Percentiles rank a stretch among this genome's conserved stretches.
Evolutionary conservation across 1,139 yeast genomes (phyloP).

Genomic region (Diutina ranongensis): DNA sequence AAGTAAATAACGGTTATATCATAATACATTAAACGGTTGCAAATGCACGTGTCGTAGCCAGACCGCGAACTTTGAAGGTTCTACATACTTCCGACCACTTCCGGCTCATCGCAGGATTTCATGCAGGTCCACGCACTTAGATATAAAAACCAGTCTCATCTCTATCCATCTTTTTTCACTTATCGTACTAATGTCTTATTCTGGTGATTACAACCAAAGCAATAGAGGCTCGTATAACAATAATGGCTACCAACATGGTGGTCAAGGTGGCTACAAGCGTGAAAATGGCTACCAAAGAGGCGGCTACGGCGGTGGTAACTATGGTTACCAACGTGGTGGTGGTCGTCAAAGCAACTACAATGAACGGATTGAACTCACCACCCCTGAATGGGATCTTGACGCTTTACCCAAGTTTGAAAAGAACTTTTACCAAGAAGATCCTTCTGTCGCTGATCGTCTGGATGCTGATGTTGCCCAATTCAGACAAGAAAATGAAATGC

Average conservation of each 20-base stretch:
- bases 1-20: conserved; percentile 12
- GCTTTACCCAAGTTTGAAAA: conserved; percentile 84
- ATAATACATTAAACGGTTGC: too few species aligned
- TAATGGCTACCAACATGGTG: conserved; percentile 20
- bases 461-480: conserved; percentile 62
- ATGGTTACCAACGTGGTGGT: conserved; percentile 11
- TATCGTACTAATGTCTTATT: conserved; percentile 1
- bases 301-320: conserved; percentile 14
- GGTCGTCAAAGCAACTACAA: conserved; percentile 11
- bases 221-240: conserved; percentile 8
- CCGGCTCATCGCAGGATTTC: not conserved
- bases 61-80: too few species aligned
- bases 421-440: conserved; percentile 85
- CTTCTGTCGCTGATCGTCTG: conserved; percentile 61
- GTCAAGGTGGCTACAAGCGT: conserved; percentile 15
- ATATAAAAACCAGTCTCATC: conserved; percentile 1
- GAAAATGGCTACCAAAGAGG: conserved; percentile 12
- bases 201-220: conserved; percentile 2
- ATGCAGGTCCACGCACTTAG: not conserved
- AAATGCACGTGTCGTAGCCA: too few species aligned
- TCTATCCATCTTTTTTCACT: not conserved
- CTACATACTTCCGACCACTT: not conserved
- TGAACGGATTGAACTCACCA: conserved; percentile 45
- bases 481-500: conserved; percentile 81
- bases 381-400: conserved; percentile 74